Conservation (phyloP, 139 green algal genomes). For the Pleodorina starrii region DNA sequence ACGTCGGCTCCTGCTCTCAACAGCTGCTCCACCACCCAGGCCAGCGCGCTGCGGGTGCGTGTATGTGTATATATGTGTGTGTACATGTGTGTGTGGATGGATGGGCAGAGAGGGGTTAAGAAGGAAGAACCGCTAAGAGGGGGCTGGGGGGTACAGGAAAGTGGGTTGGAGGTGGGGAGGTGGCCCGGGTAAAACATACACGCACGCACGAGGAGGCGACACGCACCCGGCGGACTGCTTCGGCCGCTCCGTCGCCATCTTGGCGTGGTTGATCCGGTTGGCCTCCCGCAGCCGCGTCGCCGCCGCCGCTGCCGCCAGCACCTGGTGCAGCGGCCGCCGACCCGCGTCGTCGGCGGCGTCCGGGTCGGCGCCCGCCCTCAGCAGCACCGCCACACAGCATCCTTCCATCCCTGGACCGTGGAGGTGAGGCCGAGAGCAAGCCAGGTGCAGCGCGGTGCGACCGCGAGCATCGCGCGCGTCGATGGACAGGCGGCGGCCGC, state of each 20-base stretch:
- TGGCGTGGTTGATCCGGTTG: conserved; percentile 54
- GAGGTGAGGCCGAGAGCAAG: conserved; percentile 39
- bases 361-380: conserved; percentile 31
- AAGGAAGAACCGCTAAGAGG: not conserved
- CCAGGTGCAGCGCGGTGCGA: conserved; percentile 40
- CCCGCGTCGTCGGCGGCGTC: conserved; percentile 24
- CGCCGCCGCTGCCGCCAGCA: conserved; percentile 31
- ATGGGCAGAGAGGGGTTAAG: too few species aligned
- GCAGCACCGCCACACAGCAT: conserved; percentile 43
- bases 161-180: not conserved
- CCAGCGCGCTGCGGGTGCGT: not conserved
- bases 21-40: conserved; percentile 33
- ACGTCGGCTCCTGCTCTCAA: conserved; percentile 32
- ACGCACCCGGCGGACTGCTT: conserved; percentile 27
- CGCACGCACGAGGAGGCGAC: not conserved
- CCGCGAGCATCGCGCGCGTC: not conserved
- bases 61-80: too few species aligned
- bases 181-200: not conserved
- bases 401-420: conserved; percentile 29
- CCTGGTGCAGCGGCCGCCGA: conserved; percentile 32
- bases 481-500: not conserved
- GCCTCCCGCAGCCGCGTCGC: not conserved
- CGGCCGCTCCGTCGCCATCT: conserved; percentile 15
- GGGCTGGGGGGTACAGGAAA: not conserved
- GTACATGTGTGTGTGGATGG: too few species aligned